Evolutionary conservation across 1,284 basidiomycete species (phyloP).

Genomic region (Leccinum angustisporum): DNA sequence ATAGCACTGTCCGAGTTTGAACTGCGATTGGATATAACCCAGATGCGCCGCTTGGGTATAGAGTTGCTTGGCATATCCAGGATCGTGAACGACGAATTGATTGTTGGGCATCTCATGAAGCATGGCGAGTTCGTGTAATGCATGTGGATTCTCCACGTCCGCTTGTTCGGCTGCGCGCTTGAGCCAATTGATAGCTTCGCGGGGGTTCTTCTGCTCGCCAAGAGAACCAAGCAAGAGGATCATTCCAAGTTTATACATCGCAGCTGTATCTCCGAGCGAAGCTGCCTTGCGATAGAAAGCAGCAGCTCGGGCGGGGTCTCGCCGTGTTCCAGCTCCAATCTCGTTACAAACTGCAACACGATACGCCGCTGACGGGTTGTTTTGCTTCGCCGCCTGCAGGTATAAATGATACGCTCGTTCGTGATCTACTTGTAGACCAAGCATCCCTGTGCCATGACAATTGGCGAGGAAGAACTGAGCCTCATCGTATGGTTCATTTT

Average conservation of each 20-base stretch:
- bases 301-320: slow-evolving; percentile 85
- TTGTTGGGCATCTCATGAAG: slow-evolving; percentile 81
- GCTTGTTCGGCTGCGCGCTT: slow-evolving; percentile 95
- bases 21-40: slow-evolving; percentile 92
- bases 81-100: slow-evolving; percentile 69
- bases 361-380: slow-evolving; percentile 93
- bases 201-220: slow-evolving; percentile 81
- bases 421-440: slow-evolving; percentile 95
- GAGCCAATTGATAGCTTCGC: slow-evolving; percentile 95
- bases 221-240: slow-evolving; percentile 87
- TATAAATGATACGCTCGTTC: slow-evolving; percentile 99
- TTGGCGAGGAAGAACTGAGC: slow-evolving; percentile 99
- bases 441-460: slow-evolving; percentile 92
- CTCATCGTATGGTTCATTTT: slow-evolving; percentile 88
- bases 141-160: slow-evolving; percentile 98
- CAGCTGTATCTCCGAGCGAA: slow-evolving; percentile 93
- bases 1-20: slow-evolving; percentile 93
- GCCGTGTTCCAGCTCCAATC: slow-evolving; percentile 96
- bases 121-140: slow-evolving; percentile 93
- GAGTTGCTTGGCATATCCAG: slow-evolving; percentile 80
- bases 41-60: slow-evolving; percentile 93
- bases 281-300: slow-evolving; percentile 98
- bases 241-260: slow-evolving; percentile 99
- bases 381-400: slow-evolving; percentile 95
- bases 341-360: slow-evolving; percentile 99